These are phyloP conservation scores for Trichomonas tenax DNA, from an alignment of 208 protist species.

Conservation along the genomic window DNA sequence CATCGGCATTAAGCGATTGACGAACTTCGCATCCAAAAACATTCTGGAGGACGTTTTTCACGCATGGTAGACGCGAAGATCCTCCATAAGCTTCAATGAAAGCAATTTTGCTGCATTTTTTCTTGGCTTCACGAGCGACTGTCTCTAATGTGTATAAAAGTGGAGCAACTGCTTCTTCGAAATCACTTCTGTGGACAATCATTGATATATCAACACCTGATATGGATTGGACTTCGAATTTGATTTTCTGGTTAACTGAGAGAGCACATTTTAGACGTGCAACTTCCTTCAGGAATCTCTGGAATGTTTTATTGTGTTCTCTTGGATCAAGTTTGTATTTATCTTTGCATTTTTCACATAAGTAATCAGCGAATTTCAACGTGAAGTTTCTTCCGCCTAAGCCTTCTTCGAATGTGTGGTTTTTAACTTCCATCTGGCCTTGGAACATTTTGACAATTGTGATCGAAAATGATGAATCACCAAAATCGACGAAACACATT, in stretches of 20 bases:
- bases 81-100: conserved; percentile 31
- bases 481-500: conserved; percentile 31
- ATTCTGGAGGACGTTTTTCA: neutral
- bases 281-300: neutral
- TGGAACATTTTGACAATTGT: neutral
- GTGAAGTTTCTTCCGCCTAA: conserved; percentile 28
- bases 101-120: neutral
- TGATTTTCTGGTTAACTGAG: conserved; percentile 22
- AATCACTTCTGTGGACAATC: conserved; percentile 26
- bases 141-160: conserved; percentile 20
- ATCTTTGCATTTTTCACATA: neutral
- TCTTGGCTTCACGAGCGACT: conserved; percentile 19
- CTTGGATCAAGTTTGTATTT: conserved; percentile 26
- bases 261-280: conserved; percentile 27
- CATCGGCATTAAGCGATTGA: neutral
- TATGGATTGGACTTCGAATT: conserved; percentile 27
- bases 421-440: conserved; percentile 23
- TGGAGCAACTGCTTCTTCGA: neutral
- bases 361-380: neutral
- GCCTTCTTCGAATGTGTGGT: neutral
- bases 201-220: conserved; percentile 25
- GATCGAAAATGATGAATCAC: conserved; percentile 23
- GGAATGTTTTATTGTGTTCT: neutral
- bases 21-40: neutral
- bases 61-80: conserved; percentile 10